Percentiles rank a stretch among this genome's conserved stretches.
phyloP scores from a whole-genome alignment of 768 basidiomycete species.

The Scleroderma bovista region DNA sequence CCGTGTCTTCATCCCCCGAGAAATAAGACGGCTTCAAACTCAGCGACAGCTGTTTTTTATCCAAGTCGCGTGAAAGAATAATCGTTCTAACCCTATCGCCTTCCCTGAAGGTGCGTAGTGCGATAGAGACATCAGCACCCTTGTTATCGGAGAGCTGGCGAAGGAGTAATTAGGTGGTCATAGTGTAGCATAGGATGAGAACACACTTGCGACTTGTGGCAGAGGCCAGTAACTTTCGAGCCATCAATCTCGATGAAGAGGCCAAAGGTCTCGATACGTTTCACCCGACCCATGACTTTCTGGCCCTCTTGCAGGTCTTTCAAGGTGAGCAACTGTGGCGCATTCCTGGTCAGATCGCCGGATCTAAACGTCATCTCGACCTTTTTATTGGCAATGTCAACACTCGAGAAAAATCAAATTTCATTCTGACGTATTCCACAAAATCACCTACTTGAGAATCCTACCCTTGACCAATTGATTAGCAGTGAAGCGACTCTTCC shows the following conservation, averaged over 20 bases:
- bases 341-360: slow-evolving; percentile 42
- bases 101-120: slow-evolving; percentile 76
- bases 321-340: slow-evolving; percentile 34
- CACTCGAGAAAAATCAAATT: slow-evolving; percentile 36
- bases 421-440: background rate
- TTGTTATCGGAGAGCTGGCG: slow-evolving; percentile 81
- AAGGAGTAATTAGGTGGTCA: background rate
- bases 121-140: slow-evolving; percentile 70
- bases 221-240: slow-evolving; percentile 81
- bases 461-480: slow-evolving; percentile 87
- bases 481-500: slow-evolving; percentile 75
- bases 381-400: slow-evolving; percentile 66
- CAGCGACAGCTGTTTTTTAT: slow-evolving; percentile 76
- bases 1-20: slow-evolving; percentile 53
- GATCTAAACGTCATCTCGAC: slow-evolving; percentile 90
- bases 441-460: slow-evolving; percentile 56
- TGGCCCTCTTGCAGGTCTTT: slow-evolving; percentile 70
- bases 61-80: slow-evolving; percentile 66
- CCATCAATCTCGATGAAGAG: slow-evolving; percentile 90
- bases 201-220: slow-evolving; percentile 87
- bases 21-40: slow-evolving; percentile 88
- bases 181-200: background rate
- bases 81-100: slow-evolving; percentile 83
- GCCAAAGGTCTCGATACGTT: slow-evolving; percentile 82
- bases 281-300: slow-evolving; percentile 74